A percentile compares a stretch with the other conserved stretches of the same genome.
Conservation (phyloP, 2,329 filamentous ascomycete genomes). For the Alternaria alternata region DNA sequence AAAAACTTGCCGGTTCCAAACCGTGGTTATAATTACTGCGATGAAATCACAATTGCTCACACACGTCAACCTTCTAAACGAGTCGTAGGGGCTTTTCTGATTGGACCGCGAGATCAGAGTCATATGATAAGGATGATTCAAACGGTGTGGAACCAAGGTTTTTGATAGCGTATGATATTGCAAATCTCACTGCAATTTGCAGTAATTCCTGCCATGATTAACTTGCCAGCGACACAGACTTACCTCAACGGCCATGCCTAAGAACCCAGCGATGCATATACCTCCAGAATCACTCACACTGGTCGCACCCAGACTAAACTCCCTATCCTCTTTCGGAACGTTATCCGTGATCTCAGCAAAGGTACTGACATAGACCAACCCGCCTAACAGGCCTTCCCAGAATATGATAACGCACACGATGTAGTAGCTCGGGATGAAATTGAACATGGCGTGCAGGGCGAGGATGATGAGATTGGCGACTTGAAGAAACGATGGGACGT, state of each 20-base stretch:
- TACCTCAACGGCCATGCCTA: slow-evolving; percentile 84
- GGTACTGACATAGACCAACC: slow-evolving; percentile 86
- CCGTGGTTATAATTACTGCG: background rate
- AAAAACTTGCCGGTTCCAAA: background rate
- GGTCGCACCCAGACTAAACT: slow-evolving; percentile 89
- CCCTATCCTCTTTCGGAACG: slow-evolving; percentile 77
- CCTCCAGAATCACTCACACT: slow-evolving; percentile 92
- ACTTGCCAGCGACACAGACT: slow-evolving; percentile 87
- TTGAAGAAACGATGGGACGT: slow-evolving; percentile 83
- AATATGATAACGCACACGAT: slow-evolving; percentile 86
- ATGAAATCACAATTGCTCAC: background rate
- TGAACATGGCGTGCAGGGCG: slow-evolving; percentile 75
- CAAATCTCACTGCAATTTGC: slow-evolving; percentile 41
- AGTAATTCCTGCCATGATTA: slow-evolving; percentile 72
- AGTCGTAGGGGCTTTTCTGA: background rate
- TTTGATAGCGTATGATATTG: background rate
- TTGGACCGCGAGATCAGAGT: background rate
- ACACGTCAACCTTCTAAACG: background rate
- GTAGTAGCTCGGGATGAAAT: slow-evolving; percentile 57
- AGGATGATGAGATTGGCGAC: slow-evolving; percentile 78
- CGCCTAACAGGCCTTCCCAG: slow-evolving; percentile 93
- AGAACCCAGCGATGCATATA: slow-evolving; percentile 85
- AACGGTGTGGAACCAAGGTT: background rate
- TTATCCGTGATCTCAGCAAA: slow-evolving; percentile 93
- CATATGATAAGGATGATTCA: background rate